Conservation (phyloP, 768 basidiomycete species). For the Dentipellis fragilis region DNA sequence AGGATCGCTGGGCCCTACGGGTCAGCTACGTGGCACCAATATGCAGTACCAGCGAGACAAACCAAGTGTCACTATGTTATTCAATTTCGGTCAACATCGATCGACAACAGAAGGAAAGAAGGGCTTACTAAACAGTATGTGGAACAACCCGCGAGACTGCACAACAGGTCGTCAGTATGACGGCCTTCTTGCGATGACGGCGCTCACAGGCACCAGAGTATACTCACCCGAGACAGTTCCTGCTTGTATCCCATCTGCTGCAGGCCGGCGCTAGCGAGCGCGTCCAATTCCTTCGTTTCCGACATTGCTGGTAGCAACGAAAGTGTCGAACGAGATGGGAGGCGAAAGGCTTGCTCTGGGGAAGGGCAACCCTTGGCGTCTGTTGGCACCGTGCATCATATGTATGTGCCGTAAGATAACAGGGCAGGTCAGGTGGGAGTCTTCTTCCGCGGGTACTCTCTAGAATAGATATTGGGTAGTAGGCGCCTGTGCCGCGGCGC, state of each 20-base stretch:
- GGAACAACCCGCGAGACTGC: slow-evolving; percentile 1
- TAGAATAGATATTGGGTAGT: too few relatives aligned
- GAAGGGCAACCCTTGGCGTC: too few relatives aligned
- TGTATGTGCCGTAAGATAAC: too few relatives aligned
- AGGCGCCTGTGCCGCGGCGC: too few relatives aligned
- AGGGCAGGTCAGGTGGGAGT: too few relatives aligned
- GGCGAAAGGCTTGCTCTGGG: neutral
- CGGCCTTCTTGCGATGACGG: neutral
- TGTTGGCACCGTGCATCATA: too few relatives aligned
- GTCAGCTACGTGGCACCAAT: neutral
- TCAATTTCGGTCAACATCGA: neutral
- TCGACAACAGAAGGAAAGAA: neutral
- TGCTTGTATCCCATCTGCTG: slow-evolving; percentile 47
- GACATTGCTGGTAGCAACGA: neutral
- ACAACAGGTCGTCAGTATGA: neutral
- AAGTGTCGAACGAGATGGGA: neutral
- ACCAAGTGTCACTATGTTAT: neutral
- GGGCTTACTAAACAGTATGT: slow-evolving; percentile 1
- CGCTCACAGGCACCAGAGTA: neutral
- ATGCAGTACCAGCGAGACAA: neutral
- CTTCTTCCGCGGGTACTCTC: too few relatives aligned
- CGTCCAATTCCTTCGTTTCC: neutral
- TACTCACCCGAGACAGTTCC: slow-evolving; percentile 38
- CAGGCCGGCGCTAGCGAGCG: slow-evolving; percentile 24
- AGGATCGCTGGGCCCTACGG: slow-evolving; percentile 35